Base-by-base conservation (phyloP, 2,329 filamentous ascomycete genomes). In the Colletotrichum sp. region DNA sequence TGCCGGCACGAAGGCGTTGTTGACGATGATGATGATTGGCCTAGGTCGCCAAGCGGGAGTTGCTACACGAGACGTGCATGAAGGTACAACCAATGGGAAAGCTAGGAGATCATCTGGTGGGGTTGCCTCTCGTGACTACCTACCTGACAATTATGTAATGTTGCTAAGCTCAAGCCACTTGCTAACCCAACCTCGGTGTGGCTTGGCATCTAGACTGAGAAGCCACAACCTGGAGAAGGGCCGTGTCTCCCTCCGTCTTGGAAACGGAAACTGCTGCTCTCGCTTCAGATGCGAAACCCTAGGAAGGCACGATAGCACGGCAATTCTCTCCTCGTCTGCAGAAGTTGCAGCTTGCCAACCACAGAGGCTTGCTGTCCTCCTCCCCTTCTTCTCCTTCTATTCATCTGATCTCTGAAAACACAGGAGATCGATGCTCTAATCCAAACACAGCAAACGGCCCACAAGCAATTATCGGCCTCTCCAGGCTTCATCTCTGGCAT, bases 61-160 rank as follows among this genome's bases (percentile, higher is more conserved):
- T 73, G 66, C 78, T 79, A 79, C 70, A 79, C 78, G 78, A 79
- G 69, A 79, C 73, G 43, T 79, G 78, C 78, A 79, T 77, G 68
- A 76, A 16, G 10, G 12, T 4, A 16, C 10, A 26, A 10, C 78
- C 76, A 79, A 79, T 79, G 36, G 71, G 76, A 76, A 67, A 70
- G 3, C 13, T 12, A 36, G 7, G 8, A 56, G 15, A 24, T 43
- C 26, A 30, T 18, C 10, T 38, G 26, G 67, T 60, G 71, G 71
- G 34, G 36, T n/a, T 12, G 55, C 6, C 24, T 26, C 8, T 9
- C 21, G 26, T 30, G 55, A 58, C 55, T 58, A 24, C 24, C 24
- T 24, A 58, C 24, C 21, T 58, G 21, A 16, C 15, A 6, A 58
- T 58, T n/a, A 58, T 58, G 55, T 26, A 30, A 58, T 30, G 15